Base-by-base conservation (phyloP, 1,284 basidiomycete genomes). In the Cryptococcus maquisensis region DNA sequence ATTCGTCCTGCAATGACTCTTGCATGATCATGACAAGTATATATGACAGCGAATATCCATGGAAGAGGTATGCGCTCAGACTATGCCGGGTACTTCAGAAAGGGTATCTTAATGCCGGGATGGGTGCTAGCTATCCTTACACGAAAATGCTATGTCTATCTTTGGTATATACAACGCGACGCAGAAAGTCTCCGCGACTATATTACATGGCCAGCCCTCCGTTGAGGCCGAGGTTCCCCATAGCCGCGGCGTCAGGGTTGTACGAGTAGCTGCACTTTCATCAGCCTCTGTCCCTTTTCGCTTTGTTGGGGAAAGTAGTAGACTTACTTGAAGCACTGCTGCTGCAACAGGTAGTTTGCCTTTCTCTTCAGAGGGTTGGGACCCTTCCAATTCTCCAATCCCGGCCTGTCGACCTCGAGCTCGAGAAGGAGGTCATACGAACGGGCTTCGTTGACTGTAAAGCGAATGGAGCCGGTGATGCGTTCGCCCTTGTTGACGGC, bases 291-390 rank as follows among this genome's bases (percentile, higher is more conserved):
- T 32, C 28, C 10, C 28, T 32, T 32, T 32, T 10, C 28, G 28
- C 5, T 32, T 6, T 10, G 28, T 10, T 1, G 28, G 10, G 10
- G 28, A 28, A 10, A 32, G 28, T 32, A 10, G 10, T 32, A 43
- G 15, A 67, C 70, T 65, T 60, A 74, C 71, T 76, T 76, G 65
- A 75, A 75, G 41, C 67, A 71, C 56, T 76, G 74, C 56, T 75
- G 71, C 20, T 68, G 62, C 3, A 76, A 62, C 47, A 72, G 64
- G 56, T 68, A 75, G 23, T 63, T 63, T 7, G 70, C 69, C 6
- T 49, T 61, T 7, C 74, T 51, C 42, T 59, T 53, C 21, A 74
- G 51, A 2, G 69, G 69, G 40, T 71, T 67, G n/a, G 66, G 56
- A 20, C 63, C 49, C 26, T 42, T 44, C 28, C 28, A 32, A 32